A percentile compares a stretch with the other conserved stretches of the same genome.
These are phyloP conservation scores for Hylodesmum podocarpum DNA, from an alignment of 306 rosid species.

Conservation along the genomic window DNA sequence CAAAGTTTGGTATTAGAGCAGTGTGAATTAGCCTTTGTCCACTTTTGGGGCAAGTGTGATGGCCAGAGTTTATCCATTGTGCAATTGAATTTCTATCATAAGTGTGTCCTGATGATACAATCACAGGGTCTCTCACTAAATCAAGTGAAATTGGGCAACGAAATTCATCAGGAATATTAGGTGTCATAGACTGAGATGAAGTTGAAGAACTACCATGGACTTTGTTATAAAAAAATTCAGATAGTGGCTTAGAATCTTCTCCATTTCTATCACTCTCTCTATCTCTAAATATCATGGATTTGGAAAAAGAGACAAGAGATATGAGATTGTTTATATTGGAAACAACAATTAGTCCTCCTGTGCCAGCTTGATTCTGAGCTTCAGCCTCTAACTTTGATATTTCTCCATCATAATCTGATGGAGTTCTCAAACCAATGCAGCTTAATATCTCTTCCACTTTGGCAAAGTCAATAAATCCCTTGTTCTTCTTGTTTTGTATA, in stretches of 20 bases:
- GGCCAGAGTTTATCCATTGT: constrained; percentile 90
- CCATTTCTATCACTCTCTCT: constrained; percentile 38
- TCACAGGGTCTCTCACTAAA: constrained; percentile 87
- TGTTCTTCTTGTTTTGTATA: constrained; percentile 51
- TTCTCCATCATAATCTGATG: constrained; percentile 71
- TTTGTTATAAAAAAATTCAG: constrained; percentile 32
- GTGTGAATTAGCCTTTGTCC: constrained; percentile 87
- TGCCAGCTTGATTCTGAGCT: constrained; percentile 84
- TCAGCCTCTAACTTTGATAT: constrained; percentile 75
- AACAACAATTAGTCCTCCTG: constrained; percentile 79
- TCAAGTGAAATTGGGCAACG: constrained; percentile 92
- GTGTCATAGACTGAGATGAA: constrained; percentile 50
- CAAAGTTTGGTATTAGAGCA: constrained; percentile 87
- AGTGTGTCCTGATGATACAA: constrained; percentile 85
- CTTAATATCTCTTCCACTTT: constrained; percentile 58
- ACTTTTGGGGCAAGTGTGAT: constrained; percentile 88
- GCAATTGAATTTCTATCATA: constrained; percentile 79
- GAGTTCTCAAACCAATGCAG: constrained; percentile 64
- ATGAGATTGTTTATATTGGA: constrained; percentile 76
- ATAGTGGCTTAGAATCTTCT: constrained; percentile 43
- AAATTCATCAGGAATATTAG: constrained; percentile 77
- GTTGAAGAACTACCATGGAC: constrained; percentile 46
- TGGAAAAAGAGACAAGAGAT: constrained; percentile 65
- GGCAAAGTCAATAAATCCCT: constrained; percentile 55
- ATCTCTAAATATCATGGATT: constrained; percentile 55